phyloP scores from a whole-genome alignment of 768 basidiomycete species.

The Podaxis sp. region DNA sequence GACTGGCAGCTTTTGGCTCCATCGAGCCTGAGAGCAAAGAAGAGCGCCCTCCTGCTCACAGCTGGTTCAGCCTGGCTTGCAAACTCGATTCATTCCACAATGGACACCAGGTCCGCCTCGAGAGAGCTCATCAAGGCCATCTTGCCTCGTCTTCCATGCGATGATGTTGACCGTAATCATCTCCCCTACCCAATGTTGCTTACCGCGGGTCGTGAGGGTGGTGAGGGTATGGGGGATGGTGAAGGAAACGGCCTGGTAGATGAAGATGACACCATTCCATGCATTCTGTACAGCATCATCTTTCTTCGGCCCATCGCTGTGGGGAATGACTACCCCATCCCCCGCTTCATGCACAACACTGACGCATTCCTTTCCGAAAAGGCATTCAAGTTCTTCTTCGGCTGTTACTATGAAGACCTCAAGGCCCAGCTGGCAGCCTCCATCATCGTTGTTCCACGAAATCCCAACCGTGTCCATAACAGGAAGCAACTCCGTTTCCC shows the following conservation, averaged over 20 bases:
- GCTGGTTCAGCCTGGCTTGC: neutral
- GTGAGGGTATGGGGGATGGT: too few species aligned
- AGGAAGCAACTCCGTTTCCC: neutral
- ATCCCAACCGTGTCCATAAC: neutral
- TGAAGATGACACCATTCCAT: neutral
- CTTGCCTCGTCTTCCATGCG: neutral
- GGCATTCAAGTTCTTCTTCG: neutral
- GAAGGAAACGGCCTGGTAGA: too few species aligned
- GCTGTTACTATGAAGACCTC: neutral
- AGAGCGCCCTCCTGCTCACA: neutral
- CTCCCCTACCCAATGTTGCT: neutral
- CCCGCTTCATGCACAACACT: neutral
- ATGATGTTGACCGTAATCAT: neutral
- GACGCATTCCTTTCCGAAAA: neutral
- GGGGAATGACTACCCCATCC: neutral
- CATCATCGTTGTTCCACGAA: neutral
- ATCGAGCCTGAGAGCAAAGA: neutral
- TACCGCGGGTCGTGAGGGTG: neutral
- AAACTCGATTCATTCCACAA: neutral
- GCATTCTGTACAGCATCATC: neutral
- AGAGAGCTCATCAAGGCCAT: neutral
- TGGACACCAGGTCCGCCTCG: neutral
- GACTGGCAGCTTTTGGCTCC: neutral
- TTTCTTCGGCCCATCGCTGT: neutral
- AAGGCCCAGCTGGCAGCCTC: neutral